Percentiles rank a stretch among this genome's conserved stretches.
These are phyloP conservation scores for Mycosphaerelloides madeirae DNA, from an alignment of 2,329 filamentous ascomycete species.

Conservation along the genomic window DNA sequence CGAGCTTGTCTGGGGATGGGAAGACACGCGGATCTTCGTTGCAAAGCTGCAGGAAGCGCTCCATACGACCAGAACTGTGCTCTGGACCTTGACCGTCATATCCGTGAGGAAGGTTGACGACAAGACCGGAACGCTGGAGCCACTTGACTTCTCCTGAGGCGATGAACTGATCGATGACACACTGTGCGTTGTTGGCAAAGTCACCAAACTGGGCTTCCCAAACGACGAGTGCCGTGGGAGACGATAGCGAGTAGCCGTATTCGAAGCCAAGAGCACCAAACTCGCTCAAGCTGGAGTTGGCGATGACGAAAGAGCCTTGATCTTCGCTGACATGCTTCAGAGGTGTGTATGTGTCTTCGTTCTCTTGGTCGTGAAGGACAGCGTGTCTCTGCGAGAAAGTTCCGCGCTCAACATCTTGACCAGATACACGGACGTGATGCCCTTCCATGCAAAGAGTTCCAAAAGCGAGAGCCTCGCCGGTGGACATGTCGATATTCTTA, in stretches of 20 bases:
- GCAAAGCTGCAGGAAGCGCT: conserved; percentile 93
- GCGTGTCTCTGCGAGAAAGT: conserved; percentile 98
- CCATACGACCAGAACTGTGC: conserved; percentile 94
- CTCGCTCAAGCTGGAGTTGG: conserved; percentile 83
- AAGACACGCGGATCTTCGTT: conserved; percentile 96
- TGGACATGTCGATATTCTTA: conserved; percentile 95
- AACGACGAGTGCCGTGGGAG: conserved; percentile 94
- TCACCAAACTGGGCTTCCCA: conserved; percentile 99
- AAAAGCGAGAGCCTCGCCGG: conserved; percentile 91
- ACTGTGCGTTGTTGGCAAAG: conserved; percentile 99
- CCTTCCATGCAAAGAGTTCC: conserved; percentile 87
- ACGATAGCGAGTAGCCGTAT: conserved; percentile 96
- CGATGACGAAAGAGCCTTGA: conserved; percentile 93
- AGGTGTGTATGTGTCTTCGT: conserved; percentile 85
- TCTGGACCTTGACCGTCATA: conserved; percentile 98
- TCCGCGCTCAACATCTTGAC: conserved; percentile 98
- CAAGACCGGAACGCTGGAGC: conserved; percentile 94
- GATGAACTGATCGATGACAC: conserved; percentile 98
- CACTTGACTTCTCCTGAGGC: conserved; percentile 97
- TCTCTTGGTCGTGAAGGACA: conserved; percentile 96
- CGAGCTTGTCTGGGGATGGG: conserved; percentile 80
- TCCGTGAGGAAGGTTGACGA: conserved; percentile 93
- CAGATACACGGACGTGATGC: conserved; percentile 94
- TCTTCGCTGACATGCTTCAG: conserved; percentile 83
- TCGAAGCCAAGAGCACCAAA: conserved; percentile 84